A percentile compares a stretch with the other conserved stretches of the same genome.
These are phyloP conservation scores for Raddia distichophylla DNA, from an alignment of 176 grass and related monocot genomes.

Conservation along the genomic window DNA sequence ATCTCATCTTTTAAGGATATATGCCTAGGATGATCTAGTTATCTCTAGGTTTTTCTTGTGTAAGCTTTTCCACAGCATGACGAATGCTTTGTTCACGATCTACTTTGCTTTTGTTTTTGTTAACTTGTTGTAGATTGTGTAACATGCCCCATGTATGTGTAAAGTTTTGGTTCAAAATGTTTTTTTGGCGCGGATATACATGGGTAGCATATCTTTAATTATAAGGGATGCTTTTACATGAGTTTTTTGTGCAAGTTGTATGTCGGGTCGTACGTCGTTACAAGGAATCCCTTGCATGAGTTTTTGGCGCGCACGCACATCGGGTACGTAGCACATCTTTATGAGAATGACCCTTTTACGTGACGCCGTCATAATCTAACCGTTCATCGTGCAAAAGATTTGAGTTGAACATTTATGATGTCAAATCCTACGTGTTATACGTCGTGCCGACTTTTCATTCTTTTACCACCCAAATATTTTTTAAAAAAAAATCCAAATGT, in stretches of 20 bases:
- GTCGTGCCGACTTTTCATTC: background rate
- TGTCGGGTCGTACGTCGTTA: background rate
- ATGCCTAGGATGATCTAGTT: background rate
- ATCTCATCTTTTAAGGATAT: background rate
- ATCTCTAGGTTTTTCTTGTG: background rate
- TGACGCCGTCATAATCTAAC: background rate
- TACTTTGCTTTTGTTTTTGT: background rate
- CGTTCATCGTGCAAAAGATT: background rate
- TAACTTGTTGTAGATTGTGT: background rate
- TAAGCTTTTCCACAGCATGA: background rate
- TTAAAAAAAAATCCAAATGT: background rate
- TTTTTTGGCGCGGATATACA: constrained; percentile 1
- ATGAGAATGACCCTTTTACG: background rate
- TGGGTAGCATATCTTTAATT: background rate
- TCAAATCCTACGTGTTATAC: background rate
- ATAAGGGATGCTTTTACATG: background rate
- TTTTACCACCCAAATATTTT: background rate
- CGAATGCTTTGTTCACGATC: background rate
- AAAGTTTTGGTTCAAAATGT: background rate
- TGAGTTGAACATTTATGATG: background rate
- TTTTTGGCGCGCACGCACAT: no score
- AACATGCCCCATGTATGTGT: background rate
- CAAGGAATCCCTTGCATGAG: background rate
- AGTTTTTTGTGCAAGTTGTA: background rate
- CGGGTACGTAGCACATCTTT: background rate